Percentiles rank a stretch among this genome's conserved stretches.
Evolutionary conservation across 768 basidiomycete genomes (phyloP).

Genomic region (Thelephora ganbajun): DNA sequence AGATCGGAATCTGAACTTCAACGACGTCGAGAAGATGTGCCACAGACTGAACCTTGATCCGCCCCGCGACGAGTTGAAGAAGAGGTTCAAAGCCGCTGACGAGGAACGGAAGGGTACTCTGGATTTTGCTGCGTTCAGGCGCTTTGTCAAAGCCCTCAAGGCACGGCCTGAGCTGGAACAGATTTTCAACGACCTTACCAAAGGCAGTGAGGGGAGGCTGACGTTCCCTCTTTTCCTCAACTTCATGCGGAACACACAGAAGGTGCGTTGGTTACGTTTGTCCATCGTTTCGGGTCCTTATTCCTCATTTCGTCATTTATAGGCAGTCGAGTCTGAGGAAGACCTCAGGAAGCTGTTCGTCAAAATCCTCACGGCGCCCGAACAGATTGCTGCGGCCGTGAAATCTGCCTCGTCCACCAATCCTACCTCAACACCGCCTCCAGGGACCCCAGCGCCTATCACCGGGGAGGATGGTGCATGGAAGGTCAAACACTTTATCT

Average conservation of each 20-base stretch:
- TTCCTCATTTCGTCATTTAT: constrained; percentile 14
- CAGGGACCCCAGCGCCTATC: constrained; percentile 6
- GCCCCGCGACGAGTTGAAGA: constrained; percentile 34
- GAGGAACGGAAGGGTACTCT: constrained; percentile 38
- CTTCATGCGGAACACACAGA: constrained; percentile 41
- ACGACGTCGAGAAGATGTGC: constrained; percentile 61
- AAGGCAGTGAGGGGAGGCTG: constrained; percentile 19
- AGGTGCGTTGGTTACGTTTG: constrained; percentile 23
- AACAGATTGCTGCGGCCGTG: not conserved
- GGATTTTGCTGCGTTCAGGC: constrained; percentile 68
- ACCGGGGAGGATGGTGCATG: constrained; percentile 19
- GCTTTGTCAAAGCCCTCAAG: constrained; percentile 73
- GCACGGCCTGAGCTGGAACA: constrained; percentile 69
- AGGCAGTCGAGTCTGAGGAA: constrained; percentile 17
- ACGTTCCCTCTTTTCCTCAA: constrained; percentile 26
- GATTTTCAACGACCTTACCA: constrained; percentile 35
- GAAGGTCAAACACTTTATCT: constrained; percentile 51
- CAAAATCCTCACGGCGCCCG: constrained; percentile 11
- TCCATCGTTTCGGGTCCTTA: constrained; percentile 22
- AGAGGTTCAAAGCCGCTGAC: constrained; percentile 59
- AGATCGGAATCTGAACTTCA: constrained; percentile 52
- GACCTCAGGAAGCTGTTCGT: constrained; percentile 25
- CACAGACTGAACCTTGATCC: constrained; percentile 54
- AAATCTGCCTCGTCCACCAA: constrained; percentile 3
- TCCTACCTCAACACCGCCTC: constrained; percentile 3